Evolutionary conservation across 768 basidiomycete species (phyloP).

Genomic region (Pulveroboletus sp.): DNA sequence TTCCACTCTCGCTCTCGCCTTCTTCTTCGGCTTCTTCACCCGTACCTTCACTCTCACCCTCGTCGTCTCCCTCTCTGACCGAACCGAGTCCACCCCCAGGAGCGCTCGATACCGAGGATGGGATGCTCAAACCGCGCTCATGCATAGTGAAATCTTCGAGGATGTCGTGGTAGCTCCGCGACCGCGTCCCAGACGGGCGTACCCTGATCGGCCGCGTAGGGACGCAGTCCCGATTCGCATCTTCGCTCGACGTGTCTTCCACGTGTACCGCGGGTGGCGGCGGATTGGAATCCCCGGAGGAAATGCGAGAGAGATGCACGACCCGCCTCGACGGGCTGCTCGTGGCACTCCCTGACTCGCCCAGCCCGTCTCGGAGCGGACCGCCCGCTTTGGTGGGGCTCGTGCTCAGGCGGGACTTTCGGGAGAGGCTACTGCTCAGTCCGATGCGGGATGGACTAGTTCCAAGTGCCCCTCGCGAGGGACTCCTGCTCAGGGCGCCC

Average conservation of each 20-base stretch:
- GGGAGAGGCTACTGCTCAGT: slow-evolving; percentile 19
- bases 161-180: slow-evolving; percentile 64
- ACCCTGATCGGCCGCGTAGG: slow-evolving; percentile 26
- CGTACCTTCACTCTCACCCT: background rate
- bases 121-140: slow-evolving; percentile 27
- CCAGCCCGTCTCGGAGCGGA: slow-evolving; percentile 15
- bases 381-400: slow-evolving; percentile 22
- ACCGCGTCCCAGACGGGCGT: slow-evolving; percentile 37
- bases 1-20: background rate
- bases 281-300: slow-evolving; percentile 12
- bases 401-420: slow-evolving; percentile 22
- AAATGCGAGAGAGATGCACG: slow-evolving; percentile 21
- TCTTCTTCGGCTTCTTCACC: background rate
- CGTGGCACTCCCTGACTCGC: slow-evolving; percentile 9
- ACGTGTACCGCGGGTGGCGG: background rate
- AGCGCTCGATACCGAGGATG: slow-evolving; percentile 29
- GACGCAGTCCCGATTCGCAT: slow-evolving; percentile 1
- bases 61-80: slow-evolving; percentile 14
- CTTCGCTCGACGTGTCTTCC: background rate
- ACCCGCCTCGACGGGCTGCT: slow-evolving; percentile 23
- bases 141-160: slow-evolving; percentile 56
- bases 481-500: slow-evolving; percentile 20
- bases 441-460: slow-evolving; percentile 21
- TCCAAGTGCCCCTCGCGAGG: slow-evolving; percentile 18
- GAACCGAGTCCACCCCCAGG: slow-evolving; percentile 22